phyloP scores from a whole-genome alignment of 352 stramenopile species.

The Halophytophthora batemanensis region DNA sequence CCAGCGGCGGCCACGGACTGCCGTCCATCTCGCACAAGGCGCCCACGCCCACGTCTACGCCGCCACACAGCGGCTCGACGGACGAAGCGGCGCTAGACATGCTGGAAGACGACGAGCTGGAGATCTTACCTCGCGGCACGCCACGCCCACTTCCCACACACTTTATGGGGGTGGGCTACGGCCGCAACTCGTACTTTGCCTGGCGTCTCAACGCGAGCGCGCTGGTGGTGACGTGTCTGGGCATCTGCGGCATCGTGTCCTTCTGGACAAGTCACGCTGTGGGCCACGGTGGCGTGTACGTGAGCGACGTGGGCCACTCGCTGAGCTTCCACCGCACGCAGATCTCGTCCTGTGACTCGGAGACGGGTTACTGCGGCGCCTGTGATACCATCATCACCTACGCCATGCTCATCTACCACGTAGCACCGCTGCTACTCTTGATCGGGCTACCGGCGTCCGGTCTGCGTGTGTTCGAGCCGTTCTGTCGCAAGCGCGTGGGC shows the following conservation, averaged over 20 bases:
- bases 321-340: conserved; percentile 44
- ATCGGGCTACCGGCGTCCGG: conserved; percentile 66
- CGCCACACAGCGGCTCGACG: conserved; percentile 18
- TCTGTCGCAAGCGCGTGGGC: conserved; percentile 36
- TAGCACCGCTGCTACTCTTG: conserved; percentile 52
- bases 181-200: conserved; percentile 80
- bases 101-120: conserved; percentile 14
- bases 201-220: conserved; percentile 50
- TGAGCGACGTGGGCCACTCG: conserved; percentile 32
- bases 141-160: conserved; percentile 35
- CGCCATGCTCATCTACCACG: conserved; percentile 65
- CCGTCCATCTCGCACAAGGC: conserved; percentile 15
- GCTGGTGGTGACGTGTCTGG: conserved; percentile 38
- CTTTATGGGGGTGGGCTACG: conserved; percentile 52
- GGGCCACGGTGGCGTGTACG: conserved; percentile 46
- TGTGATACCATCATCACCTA: conserved; percentile 69
- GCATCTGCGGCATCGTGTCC: conserved; percentile 34
- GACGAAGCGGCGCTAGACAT: conserved; percentile 22
- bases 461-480: conserved; percentile 64
- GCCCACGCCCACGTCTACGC: conserved; percentile 12
- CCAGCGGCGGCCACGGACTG: conserved; percentile 14
- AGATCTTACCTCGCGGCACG: conserved; percentile 21
- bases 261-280: conserved; percentile 43
- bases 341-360: conserved; percentile 20
- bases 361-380: conserved; percentile 36